These are phyloP conservation scores for Aspergillus ellipticus DNA, from an alignment of 495 filamentous ascomycete genomes.

Conservation along the genomic window DNA sequence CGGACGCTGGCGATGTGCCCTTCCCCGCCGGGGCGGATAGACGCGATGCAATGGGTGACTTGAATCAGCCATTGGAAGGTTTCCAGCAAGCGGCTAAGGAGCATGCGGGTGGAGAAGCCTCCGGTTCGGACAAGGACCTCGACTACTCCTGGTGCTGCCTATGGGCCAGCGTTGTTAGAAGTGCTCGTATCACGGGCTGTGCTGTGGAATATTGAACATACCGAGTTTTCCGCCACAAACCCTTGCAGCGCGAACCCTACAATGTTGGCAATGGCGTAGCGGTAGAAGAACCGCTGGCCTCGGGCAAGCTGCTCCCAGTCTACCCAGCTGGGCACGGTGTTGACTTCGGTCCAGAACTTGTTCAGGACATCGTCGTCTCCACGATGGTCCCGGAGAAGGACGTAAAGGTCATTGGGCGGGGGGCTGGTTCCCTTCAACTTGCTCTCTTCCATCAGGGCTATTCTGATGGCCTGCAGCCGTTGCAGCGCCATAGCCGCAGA, in stretches of 20 bases:
- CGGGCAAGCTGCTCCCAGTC: conserved; percentile 66
- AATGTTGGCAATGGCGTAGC: conserved; percentile 58
- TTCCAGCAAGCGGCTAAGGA: conserved; percentile 55
- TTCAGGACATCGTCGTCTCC: conserved; percentile 44
- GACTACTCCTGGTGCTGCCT: conserved; percentile 49
- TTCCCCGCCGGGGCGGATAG: conserved; percentile 61
- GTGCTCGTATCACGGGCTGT: background rate
- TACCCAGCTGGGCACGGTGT: conserved; percentile 64
- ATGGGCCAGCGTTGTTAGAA: conserved; percentile 29
- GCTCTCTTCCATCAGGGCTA: conserved; percentile 5
- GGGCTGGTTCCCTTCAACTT: conserved; percentile 2
- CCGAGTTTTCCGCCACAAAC: conserved; percentile 55
- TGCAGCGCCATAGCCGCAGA: conserved; percentile 39
- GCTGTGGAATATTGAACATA: conserved; percentile 1
- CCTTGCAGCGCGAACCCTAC: conserved; percentile 62
- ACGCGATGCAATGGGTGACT: conserved; percentile 56
- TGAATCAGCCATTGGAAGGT: conserved; percentile 61
- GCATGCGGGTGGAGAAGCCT: conserved; percentile 59
- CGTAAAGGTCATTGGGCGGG: conserved; percentile 10
- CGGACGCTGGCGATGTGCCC: conserved; percentile 63
- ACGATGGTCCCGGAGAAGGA: conserved; percentile 36
- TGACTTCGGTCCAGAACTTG: conserved; percentile 57
- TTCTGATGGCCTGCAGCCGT: conserved; percentile 37
- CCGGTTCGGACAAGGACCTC: conserved; percentile 65
- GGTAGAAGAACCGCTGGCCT: conserved; percentile 59